Evolutionary conservation across 495 filamentous ascomycete genomes (phyloP), one percentile per base, ranked within the genome.

Genomic region (Penicillium desertorum): DNA sequence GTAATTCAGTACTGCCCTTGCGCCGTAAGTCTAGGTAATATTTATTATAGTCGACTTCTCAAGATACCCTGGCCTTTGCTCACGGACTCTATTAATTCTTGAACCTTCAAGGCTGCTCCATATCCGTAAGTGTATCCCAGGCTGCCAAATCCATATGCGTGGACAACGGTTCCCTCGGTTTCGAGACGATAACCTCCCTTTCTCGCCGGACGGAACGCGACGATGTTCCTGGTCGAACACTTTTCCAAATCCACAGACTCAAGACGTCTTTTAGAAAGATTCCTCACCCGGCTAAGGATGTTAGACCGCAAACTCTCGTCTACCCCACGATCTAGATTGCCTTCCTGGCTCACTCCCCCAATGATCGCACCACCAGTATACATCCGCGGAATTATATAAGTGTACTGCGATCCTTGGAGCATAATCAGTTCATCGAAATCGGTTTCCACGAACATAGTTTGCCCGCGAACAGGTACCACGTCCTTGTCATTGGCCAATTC

Each of bases 121-220:
- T 59, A 65, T 16, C 62, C 45, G 25, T 51, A 59, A 0, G 44
- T 54, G 37, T 62, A 65, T 1, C 62, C 62, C 22, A 65, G 30
- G 19, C 55, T 22, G 0, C 45, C 59, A 30, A 65, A 65, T n/a
- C 62, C 62, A 46, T 65, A 65, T 14, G 62, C 59, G 43, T 65
- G 62, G 16, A 62, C 62, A 8, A 29, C 37, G 25, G 54, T 27
- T 2, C 55, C 62, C 16, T 65, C 62, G 29, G 23, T 11, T 34
- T 65, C 62, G 1, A 65, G 32, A 3, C 59, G 59, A 56, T 59
- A 65, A 1, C 62, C 62, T 3, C 59, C 62, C n/a, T 62, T 62
- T 32, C 62, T 49, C 5, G 36, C 51, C 16, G 62, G 62, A 25
- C 62, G 46, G 30, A 65, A 65, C 9, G 51, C 62, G 12, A 65